Conservation (phyloP, 2,329 filamentous ascomycete species). For the Pseudogymnoascus sp. region DNA sequence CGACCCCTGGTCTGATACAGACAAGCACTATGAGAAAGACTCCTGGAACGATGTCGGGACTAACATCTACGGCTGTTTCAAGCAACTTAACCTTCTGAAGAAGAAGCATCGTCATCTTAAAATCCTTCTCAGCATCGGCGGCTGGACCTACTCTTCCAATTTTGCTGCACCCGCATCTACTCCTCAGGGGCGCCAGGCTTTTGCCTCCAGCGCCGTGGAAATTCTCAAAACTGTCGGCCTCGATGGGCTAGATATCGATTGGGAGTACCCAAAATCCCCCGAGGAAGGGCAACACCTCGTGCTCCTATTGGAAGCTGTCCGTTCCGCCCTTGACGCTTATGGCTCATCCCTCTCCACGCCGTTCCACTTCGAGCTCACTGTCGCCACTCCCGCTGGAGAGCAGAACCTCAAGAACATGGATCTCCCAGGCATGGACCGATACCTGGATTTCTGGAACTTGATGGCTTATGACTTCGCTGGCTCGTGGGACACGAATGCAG, state of each 20-base stretch:
- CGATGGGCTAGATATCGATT: constrained; percentile 62
- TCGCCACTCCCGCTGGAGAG: constrained; percentile 56
- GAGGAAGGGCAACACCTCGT: constrained; percentile 52
- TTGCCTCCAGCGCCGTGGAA: constrained; percentile 66
- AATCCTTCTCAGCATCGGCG: constrained; percentile 77
- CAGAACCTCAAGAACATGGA: constrained; percentile 57
- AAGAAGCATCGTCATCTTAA: constrained; percentile 75
- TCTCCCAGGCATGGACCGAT: constrained; percentile 55
- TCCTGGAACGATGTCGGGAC: constrained; percentile 64
- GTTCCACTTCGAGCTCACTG: constrained; percentile 55
- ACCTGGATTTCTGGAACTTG: constrained; percentile 68
- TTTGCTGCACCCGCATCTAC: constrained; percentile 71
- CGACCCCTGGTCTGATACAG: constrained; percentile 58
- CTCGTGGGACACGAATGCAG: constrained; percentile 64
- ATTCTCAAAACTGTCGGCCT: constrained; percentile 77
- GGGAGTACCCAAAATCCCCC: constrained; percentile 55
- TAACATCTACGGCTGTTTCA: constrained; percentile 82
- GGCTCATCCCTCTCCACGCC: constrained; percentile 32
- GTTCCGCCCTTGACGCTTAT: constrained; percentile 52
- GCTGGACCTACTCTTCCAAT: constrained; percentile 86
- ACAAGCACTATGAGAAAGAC: constrained; percentile 66
- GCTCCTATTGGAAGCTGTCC: constrained; percentile 48
- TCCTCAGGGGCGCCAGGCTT: constrained; percentile 57
- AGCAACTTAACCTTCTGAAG: constrained; percentile 83
- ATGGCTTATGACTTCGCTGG: constrained; percentile 91